Evolutionary conservation across 2,329 filamentous ascomycete genomes (phyloP).

Genomic region (Scopulariopsis brevicaulis): DNA sequence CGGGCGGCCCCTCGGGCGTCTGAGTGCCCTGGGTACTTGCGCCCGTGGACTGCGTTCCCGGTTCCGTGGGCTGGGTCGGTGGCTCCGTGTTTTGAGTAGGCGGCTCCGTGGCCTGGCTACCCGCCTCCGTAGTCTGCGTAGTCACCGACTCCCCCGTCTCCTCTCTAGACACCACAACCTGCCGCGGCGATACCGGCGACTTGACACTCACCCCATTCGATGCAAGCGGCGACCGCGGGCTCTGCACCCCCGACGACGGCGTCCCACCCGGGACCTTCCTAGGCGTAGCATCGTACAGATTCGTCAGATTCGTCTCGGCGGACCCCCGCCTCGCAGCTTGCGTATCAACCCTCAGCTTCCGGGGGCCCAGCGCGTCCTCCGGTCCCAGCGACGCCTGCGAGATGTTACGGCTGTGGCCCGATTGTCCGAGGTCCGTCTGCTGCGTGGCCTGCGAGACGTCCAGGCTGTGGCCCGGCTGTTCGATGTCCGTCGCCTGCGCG

Average conservation of each 20-base stretch:
- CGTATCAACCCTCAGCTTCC: conserved; percentile 2
- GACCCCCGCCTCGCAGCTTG: conserved; percentile 5
- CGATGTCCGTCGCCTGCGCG: background rate
- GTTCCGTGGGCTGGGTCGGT: background rate
- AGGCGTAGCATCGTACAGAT: conserved; percentile 23
- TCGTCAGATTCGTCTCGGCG: conserved; percentile 19
- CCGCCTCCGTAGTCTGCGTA: background rate
- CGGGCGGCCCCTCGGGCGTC: conserved; percentile 4
- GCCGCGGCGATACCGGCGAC: background rate
- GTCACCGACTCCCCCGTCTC: background rate
- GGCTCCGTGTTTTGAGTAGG: background rate
- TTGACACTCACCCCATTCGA: too few species aligned
- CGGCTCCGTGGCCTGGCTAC: background rate
- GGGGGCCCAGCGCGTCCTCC: conserved; percentile 5
- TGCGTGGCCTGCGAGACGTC: background rate
- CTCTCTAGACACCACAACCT: background rate
- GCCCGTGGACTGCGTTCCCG: conserved; percentile 4
- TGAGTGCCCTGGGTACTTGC: background rate
- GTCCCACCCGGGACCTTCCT: conserved; percentile 1
- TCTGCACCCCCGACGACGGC: background rate
- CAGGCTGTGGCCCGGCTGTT: too few species aligned
- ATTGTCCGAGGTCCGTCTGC: background rate
- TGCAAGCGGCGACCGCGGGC: background rate
- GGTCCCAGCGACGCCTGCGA: conserved; percentile 6
- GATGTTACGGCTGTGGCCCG: background rate